phyloP scores from a whole-genome alignment of 805 yeast species.

The Ogataea dorogensis region DNA sequence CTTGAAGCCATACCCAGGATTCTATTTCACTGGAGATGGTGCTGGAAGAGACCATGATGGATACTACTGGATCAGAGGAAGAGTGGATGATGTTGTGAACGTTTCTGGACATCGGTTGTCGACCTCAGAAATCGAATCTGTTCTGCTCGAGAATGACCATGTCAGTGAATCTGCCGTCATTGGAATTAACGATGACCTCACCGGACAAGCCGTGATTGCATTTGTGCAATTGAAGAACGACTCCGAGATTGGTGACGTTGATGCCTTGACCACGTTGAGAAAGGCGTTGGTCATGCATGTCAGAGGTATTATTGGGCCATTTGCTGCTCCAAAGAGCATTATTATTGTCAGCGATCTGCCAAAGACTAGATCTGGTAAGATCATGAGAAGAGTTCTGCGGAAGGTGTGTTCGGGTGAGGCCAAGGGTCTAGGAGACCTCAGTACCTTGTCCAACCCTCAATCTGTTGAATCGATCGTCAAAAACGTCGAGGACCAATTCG shows the following conservation, averaged over 20 bases:
- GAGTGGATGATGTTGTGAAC: slow-evolving; percentile 98
- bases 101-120: slow-evolving; percentile 97
- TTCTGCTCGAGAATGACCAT: slow-evolving; percentile 70
- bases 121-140: slow-evolving; percentile 97
- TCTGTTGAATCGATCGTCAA: slow-evolving; percentile 75
- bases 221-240: slow-evolving; percentile 78
- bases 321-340: slow-evolving; percentile 89
- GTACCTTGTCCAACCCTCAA: slow-evolving; percentile 84
- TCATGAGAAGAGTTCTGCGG: slow-evolving; percentile 96
- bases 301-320: slow-evolving; percentile 88
- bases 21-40: slow-evolving; percentile 97
- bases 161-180: slow-evolving; percentile 97
- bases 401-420: slow-evolving; percentile 91
- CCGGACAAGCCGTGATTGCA: slow-evolving; percentile 97
- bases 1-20: slow-evolving; percentile 87
- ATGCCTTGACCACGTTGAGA: slow-evolving; percentile 53
- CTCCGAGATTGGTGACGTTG: slow-evolving; percentile 38
- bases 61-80: slow-evolving; percentile 95
- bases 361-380: slow-evolving; percentile 97
- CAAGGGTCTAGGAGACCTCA: slow-evolving; percentile 87
- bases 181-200: slow-evolving; percentile 90
- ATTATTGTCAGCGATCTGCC: slow-evolving; percentile 90
- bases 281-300: slow-evolving; percentile 83
- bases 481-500: slow-evolving; percentile 53
- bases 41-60: slow-evolving; percentile 97